Percentiles rank a stretch among this genome's conserved stretches.
Conservation (phyloP, 2,329 filamentous ascomycete genomes). For the Cryphonectria nitschkei region DNA sequence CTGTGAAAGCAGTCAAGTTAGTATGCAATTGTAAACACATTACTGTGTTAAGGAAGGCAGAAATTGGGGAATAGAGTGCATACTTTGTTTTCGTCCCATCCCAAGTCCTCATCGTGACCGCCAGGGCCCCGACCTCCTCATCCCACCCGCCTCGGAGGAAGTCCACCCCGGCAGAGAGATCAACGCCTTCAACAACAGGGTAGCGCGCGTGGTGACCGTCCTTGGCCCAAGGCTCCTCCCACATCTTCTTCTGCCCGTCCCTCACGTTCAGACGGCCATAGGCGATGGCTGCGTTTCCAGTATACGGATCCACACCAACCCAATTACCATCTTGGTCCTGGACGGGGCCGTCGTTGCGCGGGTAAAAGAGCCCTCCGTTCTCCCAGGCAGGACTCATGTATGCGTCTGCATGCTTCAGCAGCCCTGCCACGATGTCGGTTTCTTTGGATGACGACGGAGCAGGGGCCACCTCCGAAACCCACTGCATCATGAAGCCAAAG, state of each 20-base stretch:
- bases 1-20: not conserved
- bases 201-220: slow-evolving; percentile 26
- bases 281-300: slow-evolving; percentile 42
- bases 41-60: too few relatives aligned
- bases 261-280: slow-evolving; percentile 43
- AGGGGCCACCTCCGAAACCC: slow-evolving; percentile 41
- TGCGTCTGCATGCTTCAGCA: slow-evolving; percentile 37
- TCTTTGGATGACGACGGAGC: slow-evolving; percentile 23
- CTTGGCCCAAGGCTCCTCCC: slow-evolving; percentile 37
- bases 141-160: slow-evolving; percentile 20
- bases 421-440: slow-evolving; percentile 15
- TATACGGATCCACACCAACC: slow-evolving; percentile 40
- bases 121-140: slow-evolving; percentile 9
- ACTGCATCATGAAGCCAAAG: slow-evolving; percentile 38
- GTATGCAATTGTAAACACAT: not conserved
- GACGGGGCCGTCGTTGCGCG: slow-evolving; percentile 32
- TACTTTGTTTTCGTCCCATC: slow-evolving; percentile 9
- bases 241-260: slow-evolving; percentile 43
- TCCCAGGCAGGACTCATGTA: slow-evolving; percentile 38
- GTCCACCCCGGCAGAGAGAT: slow-evolving; percentile 14
- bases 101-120: slow-evolving; percentile 20
- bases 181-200: slow-evolving; percentile 11
- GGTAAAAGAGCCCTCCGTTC: slow-evolving; percentile 42
- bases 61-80: not conserved
- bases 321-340: slow-evolving; percentile 34